Base-by-base conservation (phyloP, 306 rosid species). In the Lathyrus tuberosus region DNA sequence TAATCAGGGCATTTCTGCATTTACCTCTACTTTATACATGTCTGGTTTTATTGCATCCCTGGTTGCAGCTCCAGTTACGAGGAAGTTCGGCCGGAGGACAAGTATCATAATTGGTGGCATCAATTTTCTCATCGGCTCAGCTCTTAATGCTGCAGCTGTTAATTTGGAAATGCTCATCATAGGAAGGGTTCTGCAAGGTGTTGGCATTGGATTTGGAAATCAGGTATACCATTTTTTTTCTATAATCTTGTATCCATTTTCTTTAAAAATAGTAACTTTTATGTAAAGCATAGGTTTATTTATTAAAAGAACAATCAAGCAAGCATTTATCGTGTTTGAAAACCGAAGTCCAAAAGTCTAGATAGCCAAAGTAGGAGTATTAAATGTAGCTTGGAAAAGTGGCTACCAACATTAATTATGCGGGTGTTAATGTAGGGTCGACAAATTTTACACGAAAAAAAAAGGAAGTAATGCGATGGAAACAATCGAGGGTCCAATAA, bases 181-280 rank as follows among this genome's bases (percentile, higher is more conserved):
- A 26, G 97, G 98, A 14, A 76, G 97, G 61, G 80, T 93, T 77
- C 74, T 93, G 94, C 97, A 90, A 62, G 98, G 98, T 62, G 78
- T 93, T 43, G 98, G 98, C 62, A 93, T 93, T 47, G 98, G 98
- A 41, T 93, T 93, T 75, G 98, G 97, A 62, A 88, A 93, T 78
- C 98, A 93, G 96, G 97, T 93, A 72, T n/a, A 71, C 5, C n/a
- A 53, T 17, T 17, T 38, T 20, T 47, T 60, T 72, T 57, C 52
- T 51, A 48, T 62, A 53, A 22, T 20, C 13, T 73, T 4, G 49
- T 14, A 62, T 65, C 12, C 60, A 35, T 59, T 62, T 62, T 35
- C 10, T 35, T 14, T 47, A 38, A 47, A 49, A 11, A 31, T 43
- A 15, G 51, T 37, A 35, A 51, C 28, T 14, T 58, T 20, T 26